Evolutionary conservation across 2,329 filamentous ascomycete genomes (phyloP).

Genomic region (Exophiala lecanii-corni): DNA sequence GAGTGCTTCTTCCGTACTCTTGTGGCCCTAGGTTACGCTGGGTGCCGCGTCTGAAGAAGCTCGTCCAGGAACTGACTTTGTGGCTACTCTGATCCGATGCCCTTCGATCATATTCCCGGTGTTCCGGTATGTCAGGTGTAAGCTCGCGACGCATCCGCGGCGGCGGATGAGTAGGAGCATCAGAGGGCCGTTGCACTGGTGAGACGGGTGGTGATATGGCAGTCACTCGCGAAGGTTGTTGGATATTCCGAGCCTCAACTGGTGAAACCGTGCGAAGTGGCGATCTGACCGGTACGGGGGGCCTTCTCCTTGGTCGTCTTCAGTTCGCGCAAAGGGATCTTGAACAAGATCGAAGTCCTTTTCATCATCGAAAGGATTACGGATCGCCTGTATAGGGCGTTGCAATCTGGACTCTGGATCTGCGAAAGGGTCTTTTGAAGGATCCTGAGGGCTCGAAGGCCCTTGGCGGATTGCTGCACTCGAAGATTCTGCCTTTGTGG

Average conservation of each 20-base stretch:
- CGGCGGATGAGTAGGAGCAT: constrained; percentile 51
- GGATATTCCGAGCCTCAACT: constrained; percentile 5
- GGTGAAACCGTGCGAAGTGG: constrained; percentile 21
- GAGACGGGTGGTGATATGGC: constrained; percentile 45
- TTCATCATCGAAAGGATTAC: constrained; percentile 28
- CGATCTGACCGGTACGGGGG: constrained; percentile 20
- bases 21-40: constrained; percentile 53
- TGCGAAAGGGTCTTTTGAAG: constrained; percentile 14
- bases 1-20: constrained; percentile 45
- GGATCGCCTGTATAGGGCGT: constrained; percentile 12
- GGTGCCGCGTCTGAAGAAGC: constrained; percentile 66
- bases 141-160: constrained; percentile 48
- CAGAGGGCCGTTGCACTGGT: constrained; percentile 43
- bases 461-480: constrained; percentile 2
- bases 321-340: constrained; percentile 17
- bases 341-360: constrained; percentile 24
- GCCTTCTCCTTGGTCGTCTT: constrained; percentile 15
- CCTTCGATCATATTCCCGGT: constrained; percentile 50
- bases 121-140: constrained; percentile 49
- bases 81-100: constrained; percentile 51
- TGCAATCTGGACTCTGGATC: constrained; percentile 10
- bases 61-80: constrained; percentile 55
- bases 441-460: constrained; percentile 1
- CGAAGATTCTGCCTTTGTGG: constrained; percentile 13
- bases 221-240: constrained; percentile 28